Conservation (phyloP, 495 filamentous ascomycete species). For the Penicillium atrosanguineum region DNA sequence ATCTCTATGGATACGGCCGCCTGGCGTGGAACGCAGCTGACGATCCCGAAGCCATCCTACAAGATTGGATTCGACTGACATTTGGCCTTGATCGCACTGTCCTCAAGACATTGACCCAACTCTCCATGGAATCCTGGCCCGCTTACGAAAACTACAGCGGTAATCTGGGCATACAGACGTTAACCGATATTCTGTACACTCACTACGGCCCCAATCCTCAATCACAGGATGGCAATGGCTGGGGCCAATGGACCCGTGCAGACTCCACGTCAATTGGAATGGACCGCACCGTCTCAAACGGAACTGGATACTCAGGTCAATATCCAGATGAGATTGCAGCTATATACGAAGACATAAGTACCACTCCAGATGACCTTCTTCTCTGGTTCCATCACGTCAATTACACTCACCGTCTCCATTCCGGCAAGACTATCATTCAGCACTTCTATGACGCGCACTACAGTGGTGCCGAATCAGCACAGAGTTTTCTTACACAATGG, state of each 20-base stretch:
- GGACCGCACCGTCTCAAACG: conserved; percentile 67
- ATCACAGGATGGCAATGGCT: conserved; percentile 65
- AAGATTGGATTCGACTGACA: conserved; percentile 66
- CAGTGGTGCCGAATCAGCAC: conserved; percentile 55
- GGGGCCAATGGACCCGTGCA: conserved; percentile 73
- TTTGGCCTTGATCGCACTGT: conserved; percentile 55
- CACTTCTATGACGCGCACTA: conserved; percentile 76
- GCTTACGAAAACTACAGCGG: conserved; percentile 70
- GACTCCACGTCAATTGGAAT: conserved; percentile 60
- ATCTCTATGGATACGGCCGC: conserved; percentile 67
- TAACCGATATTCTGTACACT: conserved; percentile 63
- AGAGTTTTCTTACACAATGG: conserved; percentile 56
- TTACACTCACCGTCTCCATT: conserved; percentile 63
- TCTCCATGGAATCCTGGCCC: conserved; percentile 69
- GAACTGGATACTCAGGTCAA: conserved; percentile 62
- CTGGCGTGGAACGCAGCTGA: conserved; percentile 59
- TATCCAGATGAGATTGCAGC: conserved; percentile 60
- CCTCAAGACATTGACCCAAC: conserved; percentile 55
- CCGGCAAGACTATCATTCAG: conserved; percentile 69
- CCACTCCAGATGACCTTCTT: conserved; percentile 66
- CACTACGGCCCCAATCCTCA: conserved; percentile 68
- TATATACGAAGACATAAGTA: conserved; percentile 57
- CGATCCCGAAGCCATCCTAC: conserved; percentile 47
- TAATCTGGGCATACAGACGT: conserved; percentile 68
- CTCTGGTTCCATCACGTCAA: conserved; percentile 77